These are phyloP conservation scores for Xylaria sp. DNA, from an alignment of 2,329 filamentous ascomycete genomes.

Conservation along the genomic window DNA sequence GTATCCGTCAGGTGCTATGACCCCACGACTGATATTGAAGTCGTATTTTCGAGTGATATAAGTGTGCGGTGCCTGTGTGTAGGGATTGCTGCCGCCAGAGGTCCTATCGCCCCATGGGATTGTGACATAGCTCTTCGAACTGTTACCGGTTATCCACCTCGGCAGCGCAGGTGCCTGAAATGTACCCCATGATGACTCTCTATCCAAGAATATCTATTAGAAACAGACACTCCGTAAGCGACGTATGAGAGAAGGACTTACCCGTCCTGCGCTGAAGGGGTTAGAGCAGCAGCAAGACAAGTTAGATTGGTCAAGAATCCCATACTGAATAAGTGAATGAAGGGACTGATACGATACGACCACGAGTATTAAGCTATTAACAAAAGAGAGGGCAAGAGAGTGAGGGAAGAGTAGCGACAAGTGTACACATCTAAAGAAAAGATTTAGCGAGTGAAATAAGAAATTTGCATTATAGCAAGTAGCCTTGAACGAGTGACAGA, in stretches of 20 bases:
- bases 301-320: constrained; percentile 40
- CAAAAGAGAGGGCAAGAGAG: constrained; percentile 1
- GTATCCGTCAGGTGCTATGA: constrained; percentile 68
- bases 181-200: constrained; percentile 51
- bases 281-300: constrained; percentile 41
- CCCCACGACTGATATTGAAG: constrained; percentile 62
- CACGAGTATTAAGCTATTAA: constrained; percentile 15
- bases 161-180: constrained; percentile 49
- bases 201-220: constrained; percentile 14
- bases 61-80: constrained; percentile 60
- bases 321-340: constrained; percentile 45
- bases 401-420: no score
- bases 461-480: not conserved
- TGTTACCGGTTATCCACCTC: constrained; percentile 41
- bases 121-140: constrained; percentile 47
- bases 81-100: constrained; percentile 60
- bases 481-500: not conserved
- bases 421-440: constrained; percentile 19
- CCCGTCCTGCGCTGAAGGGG: constrained; percentile 45
- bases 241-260: constrained; percentile 34
- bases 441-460: constrained; percentile 19
- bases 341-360: constrained; percentile 41
- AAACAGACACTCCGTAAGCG: not conserved
- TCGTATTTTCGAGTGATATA: constrained; percentile 67
- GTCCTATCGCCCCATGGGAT: constrained; percentile 62